A percentile compares a stretch with the other conserved stretches of the same genome.
These are phyloP conservation scores for Kwoniella botswanensis DNA, from an alignment of 768 basidiomycete genomes.

Conservation along the genomic window DNA sequence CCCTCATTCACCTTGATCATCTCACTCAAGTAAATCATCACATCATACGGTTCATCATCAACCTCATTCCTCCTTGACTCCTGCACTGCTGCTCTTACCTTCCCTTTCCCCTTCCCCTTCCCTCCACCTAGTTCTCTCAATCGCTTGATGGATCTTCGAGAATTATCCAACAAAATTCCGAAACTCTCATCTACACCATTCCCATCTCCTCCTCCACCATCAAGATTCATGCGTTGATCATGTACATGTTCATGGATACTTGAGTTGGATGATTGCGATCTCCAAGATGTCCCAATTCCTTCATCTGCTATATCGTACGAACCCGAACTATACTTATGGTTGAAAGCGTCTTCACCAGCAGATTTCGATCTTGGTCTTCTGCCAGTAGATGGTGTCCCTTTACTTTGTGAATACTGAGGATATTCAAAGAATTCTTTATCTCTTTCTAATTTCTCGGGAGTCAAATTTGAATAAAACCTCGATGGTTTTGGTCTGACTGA, in stretches of 20 bases:
- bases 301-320: not conserved
- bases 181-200: slow-evolving; percentile 36
- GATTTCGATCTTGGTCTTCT: slow-evolving; percentile 9
- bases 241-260: not conserved
- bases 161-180: slow-evolving; percentile 26
- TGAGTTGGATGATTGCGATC: not conserved
- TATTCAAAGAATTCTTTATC: slow-evolving; percentile 9
- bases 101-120: slow-evolving; percentile 39
- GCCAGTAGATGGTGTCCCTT: slow-evolving; percentile 14
- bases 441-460: slow-evolving; percentile 30
- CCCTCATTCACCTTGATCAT: slow-evolving; percentile 68
- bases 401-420: not conserved
- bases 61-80: not conserved
- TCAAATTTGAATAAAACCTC: slow-evolving; percentile 38
- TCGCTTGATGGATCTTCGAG: slow-evolving; percentile 19
- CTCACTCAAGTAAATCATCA: slow-evolving; percentile 40
- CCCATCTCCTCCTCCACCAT: slow-evolving; percentile 21
- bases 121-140: slow-evolving; percentile 32
- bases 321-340: slow-evolving; percentile 2
- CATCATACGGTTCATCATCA: slow-evolving; percentile 38
- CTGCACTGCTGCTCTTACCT: slow-evolving; percentile 12
- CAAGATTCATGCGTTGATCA: not conserved
- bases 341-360: slow-evolving; percentile 45
- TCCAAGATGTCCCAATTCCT: not conserved
- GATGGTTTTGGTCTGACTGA: slow-evolving; percentile 25